Evolutionary conservation across 441 rosid genomes (phyloP), one percentile per base, ranked within the genome.

Genomic region (Metrosideros polymorpha): DNA sequence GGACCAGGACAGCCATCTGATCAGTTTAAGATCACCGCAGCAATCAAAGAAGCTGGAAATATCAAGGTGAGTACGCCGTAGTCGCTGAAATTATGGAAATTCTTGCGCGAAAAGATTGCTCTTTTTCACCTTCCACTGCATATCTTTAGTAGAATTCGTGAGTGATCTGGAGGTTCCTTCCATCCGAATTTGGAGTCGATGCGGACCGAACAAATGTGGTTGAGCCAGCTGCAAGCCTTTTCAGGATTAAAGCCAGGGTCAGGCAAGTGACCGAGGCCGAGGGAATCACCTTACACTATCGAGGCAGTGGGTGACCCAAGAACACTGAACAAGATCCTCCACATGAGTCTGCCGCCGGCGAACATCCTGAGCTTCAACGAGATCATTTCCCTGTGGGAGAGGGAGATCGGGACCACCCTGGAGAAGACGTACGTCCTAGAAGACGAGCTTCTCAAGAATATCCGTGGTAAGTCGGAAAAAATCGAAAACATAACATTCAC

Each of bases 11-110:
- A 86, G 27, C 56, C 63, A 27, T 57, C 85, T 49, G 82, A 87
- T 56, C 86, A 84, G 52, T 83, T 29, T 30, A 53, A 84, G 88
- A 56, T 87, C 84, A 79, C 76, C 25, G 84, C 86, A 30, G 84
- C 88, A 32, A 84, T 87, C 57, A 54, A 87, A 55, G 84, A 84
- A 57, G 84, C 57, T 25, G 86, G 82, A 77, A 84, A 83, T 45
- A 55, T 84, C 15, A 87, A 87, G 84, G 86, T 30, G 18, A 53
- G 86, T 54, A 83, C 5, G 18, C 1, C 27, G 42, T 2, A 9
- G 39, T 6, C 1, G 27, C 45, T 25, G 7, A 3, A 35, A 66
- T 9, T 22, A 66, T 66, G 19, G 77, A 66, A 10, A 66, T 66
- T 66, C 77, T 63, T 18, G 27, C 25, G 3, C 4, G 4, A 24